Evolutionary conservation across 441 rosid genomes (phyloP), one percentile per base, ranked within the genome.

Genomic region (Populus hybrid): DNA sequence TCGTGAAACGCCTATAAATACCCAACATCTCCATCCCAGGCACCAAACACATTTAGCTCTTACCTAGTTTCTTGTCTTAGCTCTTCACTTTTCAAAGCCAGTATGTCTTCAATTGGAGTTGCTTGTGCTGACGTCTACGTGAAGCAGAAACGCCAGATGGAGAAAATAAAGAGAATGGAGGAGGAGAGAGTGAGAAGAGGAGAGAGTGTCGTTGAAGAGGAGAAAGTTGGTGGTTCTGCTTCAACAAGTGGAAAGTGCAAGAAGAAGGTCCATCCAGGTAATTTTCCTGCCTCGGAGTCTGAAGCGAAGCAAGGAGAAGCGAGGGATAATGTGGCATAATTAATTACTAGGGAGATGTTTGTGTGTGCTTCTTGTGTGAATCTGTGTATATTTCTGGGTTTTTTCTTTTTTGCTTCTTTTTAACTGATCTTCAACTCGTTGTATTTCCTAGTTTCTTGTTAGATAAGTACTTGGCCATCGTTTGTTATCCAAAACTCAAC

Each of bases 81-180:
- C 40, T 28, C 71, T 68, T 4, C 57, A 46, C 18, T 11, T 24
- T 73, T 26, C 20, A 3, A 50, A 18, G 34, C 42, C 59, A 85
- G 2, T 6, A 68, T 88, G 91, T 78, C 89, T 76, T 85, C 87
- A 26, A 71, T 88, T 46, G 91, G 88, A 70, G 84, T 84, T 11
- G 80, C 82, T 20, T 80, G 83, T 77, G 89, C 88, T 35, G 50
- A 38, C 67, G 86, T 84, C 50, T 82, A 84, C 59, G 68, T 86
- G 70, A 84, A 79, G 89, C 76, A 69, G 26, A 81, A 89, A 79
- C 76, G 70, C 1, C 85, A 77, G 36, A 78, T 81, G 79, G 87
- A 89, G 80, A 89, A 86, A 73, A 42, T 87, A 70, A 86, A 84
- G 75, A 83, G 70, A 75, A 77, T 73, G 57, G 84, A 72, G 50